Evolutionary conservation across 352 stramenopile species (phyloP), one percentile per base, ranked within the genome.

Genomic region (Pythium sp.): DNA sequence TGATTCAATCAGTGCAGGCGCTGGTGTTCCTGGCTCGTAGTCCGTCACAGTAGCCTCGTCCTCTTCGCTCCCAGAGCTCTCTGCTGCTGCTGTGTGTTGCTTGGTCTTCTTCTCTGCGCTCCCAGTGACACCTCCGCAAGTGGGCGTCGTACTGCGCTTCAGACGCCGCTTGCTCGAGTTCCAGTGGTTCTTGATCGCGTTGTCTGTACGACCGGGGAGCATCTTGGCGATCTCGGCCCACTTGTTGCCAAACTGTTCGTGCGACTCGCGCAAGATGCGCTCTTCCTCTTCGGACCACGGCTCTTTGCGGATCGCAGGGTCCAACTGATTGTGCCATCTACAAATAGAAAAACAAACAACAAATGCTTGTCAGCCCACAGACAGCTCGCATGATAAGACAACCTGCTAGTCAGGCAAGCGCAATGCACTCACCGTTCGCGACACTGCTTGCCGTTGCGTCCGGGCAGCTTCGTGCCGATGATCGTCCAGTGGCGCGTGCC

Each of bases 401-500:
- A 20, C 34, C 5, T 32, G 2, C 7, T 55, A 64, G 1, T 5
- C 15, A 51, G 15, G 20, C 26, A 71, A 41, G 3, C 12, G 15
- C 15, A 22, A 51, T 51, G 41, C n/a, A 59, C 68, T 14, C 69
- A 91, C 84, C 96, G 86, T 82, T 99, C 96, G 47, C 94, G 88
- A 67, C 96, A 99, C 77, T 99, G 96, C 66, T 98, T 98, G 70
- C 89, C 89, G 67, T 94, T 94, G 58, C 97, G 81, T 1, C 97
- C 97, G 20, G 95, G 95, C 53, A 99, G 79, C 53, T 96, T 91
- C 22, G 98, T 99, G 62, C 97, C 95, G 65, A 99, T 99, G 75
- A 98, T 88, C 15, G 93, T 97, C 98, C 98, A 99, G 69, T 98
- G 90, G 73, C 98, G 98, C 20, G 87, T 93, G 58, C 98, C 98